Evolutionary conservation across 495 filamentous ascomycete genomes (phyloP).

Genomic region (Neurospora sp.): DNA sequence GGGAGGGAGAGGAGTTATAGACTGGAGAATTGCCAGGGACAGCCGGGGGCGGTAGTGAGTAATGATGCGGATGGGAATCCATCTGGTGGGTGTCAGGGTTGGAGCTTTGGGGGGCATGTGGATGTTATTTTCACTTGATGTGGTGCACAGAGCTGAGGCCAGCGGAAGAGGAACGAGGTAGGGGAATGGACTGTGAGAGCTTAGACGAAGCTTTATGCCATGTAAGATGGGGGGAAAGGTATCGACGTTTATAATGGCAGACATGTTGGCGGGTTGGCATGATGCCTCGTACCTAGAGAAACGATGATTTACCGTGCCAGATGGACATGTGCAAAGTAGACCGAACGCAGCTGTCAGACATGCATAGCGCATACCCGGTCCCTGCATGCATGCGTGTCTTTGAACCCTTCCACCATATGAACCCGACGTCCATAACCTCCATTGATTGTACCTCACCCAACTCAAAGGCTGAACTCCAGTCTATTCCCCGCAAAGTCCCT

Average conservation of each 20-base stretch:
- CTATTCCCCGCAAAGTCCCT: conserved; percentile 53
- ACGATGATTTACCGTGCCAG: not conserved
- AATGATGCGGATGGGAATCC: conserved; percentile 15
- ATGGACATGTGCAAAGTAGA: not conserved
- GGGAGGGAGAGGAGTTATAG: conserved; percentile 13
- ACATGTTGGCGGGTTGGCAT: not conserved
- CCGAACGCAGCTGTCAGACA: not conserved
- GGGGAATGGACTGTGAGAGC: not conserved
- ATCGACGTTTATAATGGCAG: not conserved
- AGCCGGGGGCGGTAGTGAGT: conserved; percentile 5
- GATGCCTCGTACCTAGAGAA: not conserved
- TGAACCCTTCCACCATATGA: not conserved
- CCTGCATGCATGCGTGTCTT: not conserved
- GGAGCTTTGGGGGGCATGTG: conserved; percentile 15
- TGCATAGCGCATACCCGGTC: not conserved
- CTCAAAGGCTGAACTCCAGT: conserved; percentile 49
- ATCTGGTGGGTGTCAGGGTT: conserved; percentile 19
- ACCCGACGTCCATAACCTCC: not conserved
- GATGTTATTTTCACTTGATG: conserved; percentile 10
- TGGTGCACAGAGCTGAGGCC: not conserved
- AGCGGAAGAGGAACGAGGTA: not conserved
- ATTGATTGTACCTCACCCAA: not conserved
- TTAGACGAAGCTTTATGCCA: not conserved
- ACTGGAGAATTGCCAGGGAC: conserved; percentile 12
- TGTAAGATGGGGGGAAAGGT: not conserved